These are phyloP conservation scores for Murraya paniculata DNA, from an alignment of 345 rosid species.

Conservation along the genomic window DNA sequence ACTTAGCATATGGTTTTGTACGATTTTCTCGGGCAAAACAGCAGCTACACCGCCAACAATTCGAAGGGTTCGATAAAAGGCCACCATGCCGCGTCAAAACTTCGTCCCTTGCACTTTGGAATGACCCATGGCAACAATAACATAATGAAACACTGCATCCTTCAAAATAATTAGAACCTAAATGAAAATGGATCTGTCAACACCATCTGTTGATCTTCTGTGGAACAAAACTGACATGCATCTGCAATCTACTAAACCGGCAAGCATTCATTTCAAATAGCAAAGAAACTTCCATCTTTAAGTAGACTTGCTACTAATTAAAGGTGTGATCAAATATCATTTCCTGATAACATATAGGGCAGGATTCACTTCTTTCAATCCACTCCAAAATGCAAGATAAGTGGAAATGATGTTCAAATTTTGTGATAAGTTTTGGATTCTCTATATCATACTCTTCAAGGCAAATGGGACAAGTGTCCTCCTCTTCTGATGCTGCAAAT, in stretches of 20 bases:
- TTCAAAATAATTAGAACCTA: constrained; percentile 27
- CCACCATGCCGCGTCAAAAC: background rate
- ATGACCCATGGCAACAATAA: constrained; percentile 10
- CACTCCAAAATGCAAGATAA: constrained; percentile 85
- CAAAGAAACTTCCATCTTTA: constrained; percentile 17
- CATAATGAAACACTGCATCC: constrained; percentile 15
- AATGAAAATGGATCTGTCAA: constrained; percentile 13
- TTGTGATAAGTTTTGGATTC: constrained; percentile 76
- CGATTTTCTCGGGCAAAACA: background rate
- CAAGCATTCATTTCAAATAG: constrained; percentile 13
- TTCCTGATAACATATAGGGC: constrained; percentile 84
- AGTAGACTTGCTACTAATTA: constrained; percentile 17
- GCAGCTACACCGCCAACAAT: background rate
- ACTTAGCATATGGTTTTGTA: background rate
- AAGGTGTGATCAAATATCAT: constrained; percentile 33
- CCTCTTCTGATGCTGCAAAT: constrained; percentile 47
- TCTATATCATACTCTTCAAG: constrained; percentile 81
- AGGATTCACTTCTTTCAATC: constrained; percentile 86
- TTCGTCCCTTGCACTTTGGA: background rate
- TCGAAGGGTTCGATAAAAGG: background rate
- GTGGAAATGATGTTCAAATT: constrained; percentile 85
- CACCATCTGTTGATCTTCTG: constrained; percentile 13
- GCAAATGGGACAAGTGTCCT: constrained; percentile 83
- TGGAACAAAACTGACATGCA: constrained; percentile 12
- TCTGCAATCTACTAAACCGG: constrained; percentile 20